Evolutionary conservation across 352 stramenopile species (phyloP).

Genomic region (Globisporangium mamillatum): DNA sequence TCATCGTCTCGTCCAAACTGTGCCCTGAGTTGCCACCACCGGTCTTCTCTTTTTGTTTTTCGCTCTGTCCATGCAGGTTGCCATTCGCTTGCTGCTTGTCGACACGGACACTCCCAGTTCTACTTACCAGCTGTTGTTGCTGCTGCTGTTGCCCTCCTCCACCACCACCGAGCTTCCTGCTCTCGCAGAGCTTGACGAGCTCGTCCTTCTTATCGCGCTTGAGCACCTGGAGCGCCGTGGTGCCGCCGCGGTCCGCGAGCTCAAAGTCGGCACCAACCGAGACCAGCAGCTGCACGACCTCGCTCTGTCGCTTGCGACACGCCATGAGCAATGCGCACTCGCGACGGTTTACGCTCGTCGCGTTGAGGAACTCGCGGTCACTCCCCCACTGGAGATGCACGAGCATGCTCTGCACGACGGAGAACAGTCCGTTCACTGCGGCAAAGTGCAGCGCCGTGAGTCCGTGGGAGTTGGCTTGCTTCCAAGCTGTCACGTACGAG

Average conservation of each 20-base stretch:
- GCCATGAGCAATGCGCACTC: slow-evolving; percentile 68
- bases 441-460: slow-evolving; percentile 67
- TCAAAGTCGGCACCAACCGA: slow-evolving; percentile 39
- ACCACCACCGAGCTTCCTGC: background rate
- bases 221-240: slow-evolving; percentile 48
- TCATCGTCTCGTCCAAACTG: background rate
- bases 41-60: background rate
- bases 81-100: background rate
- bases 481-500: slow-evolving; percentile 27
- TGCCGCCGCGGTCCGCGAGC: slow-evolving; percentile 46
- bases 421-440: slow-evolving; percentile 37
- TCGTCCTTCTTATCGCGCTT: slow-evolving; percentile 45
- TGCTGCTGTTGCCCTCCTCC: background rate
- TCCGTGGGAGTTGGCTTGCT: slow-evolving; percentile 45
- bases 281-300: slow-evolving; percentile 41
- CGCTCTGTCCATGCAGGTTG: background rate
- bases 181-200: slow-evolving; percentile 42
- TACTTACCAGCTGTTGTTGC: slow-evolving; percentile 5
- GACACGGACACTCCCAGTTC: background rate
- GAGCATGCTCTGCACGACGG: slow-evolving; percentile 34
- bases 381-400: slow-evolving; percentile 29
- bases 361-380: slow-evolving; percentile 38
- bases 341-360: slow-evolving; percentile 37
- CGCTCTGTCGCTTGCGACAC: slow-evolving; percentile 50
- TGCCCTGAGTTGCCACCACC: background rate